Percentiles rank a stretch among this genome's conserved stretches.
Evolutionary conservation across 2,329 filamentous ascomycete genomes (phyloP).

Genomic region (Sporothrix mexicana): DNA sequence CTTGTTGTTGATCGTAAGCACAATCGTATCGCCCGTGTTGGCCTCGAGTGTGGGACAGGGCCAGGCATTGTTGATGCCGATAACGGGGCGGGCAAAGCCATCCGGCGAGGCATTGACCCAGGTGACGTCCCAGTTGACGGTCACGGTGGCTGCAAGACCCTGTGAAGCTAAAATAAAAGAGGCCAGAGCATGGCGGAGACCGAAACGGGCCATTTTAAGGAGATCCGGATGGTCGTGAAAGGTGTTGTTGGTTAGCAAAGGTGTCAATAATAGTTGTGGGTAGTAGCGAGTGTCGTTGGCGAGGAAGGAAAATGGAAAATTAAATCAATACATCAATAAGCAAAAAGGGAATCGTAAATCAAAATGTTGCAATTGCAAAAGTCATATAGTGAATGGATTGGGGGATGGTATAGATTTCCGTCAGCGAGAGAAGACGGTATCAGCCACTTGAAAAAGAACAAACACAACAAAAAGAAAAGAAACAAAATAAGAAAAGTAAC

Average conservation of each 20-base stretch:
- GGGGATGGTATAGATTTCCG: not conserved
- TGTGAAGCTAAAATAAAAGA: slow-evolving; percentile 38
- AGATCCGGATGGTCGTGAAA: not conserved
- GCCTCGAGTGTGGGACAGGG: slow-evolving; percentile 63
- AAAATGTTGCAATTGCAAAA: not conserved
- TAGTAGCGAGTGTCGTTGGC: not conserved
- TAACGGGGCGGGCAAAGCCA: slow-evolving; percentile 47
- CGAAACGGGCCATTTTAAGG: slow-evolving; percentile 24
- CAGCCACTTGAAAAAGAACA: slow-evolving; percentile 6
- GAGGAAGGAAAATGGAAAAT: not conserved
- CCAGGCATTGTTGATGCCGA: slow-evolving; percentile 67
- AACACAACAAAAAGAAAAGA: not conserved
- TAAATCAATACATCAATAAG: not conserved
- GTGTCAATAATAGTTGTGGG: not conserved
- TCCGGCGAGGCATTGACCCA: slow-evolving; percentile 51
- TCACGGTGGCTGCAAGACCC: slow-evolving; percentile 44
- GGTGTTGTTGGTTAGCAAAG: not conserved
- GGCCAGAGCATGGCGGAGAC: slow-evolving; percentile 18
- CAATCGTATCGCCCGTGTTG: slow-evolving; percentile 56
- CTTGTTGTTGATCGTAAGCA: slow-evolving; percentile 57
- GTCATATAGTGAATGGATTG: not conserved
- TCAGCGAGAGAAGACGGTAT: slow-evolving; percentile 28
- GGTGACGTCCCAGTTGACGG: slow-evolving; percentile 49
- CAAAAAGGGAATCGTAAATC: not conserved
- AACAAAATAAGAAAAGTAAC: slow-evolving; percentile 13